A percentile compares a stretch with the other conserved stretches of the same genome.
phyloP scores from a whole-genome alignment of 192 early-diverging fungal genomes.

The Rhizophagus sp. region DNA sequence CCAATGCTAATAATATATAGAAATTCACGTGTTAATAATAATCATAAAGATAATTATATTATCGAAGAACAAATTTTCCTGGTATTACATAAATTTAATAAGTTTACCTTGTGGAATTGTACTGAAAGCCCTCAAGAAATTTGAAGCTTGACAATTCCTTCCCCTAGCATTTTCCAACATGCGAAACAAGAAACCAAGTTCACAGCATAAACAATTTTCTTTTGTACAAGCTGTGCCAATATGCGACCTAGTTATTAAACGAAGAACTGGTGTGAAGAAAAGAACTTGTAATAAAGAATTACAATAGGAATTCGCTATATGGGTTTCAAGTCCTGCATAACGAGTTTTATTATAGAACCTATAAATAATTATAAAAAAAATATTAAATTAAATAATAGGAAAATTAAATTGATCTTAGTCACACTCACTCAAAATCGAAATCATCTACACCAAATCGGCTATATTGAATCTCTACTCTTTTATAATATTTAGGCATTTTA shows the following conservation, averaged over 20 bases:
- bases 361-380: not conserved
- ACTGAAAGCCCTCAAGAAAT: conserved; percentile 83
- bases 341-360: conserved; percentile 87
- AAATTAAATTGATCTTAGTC: not conserved
- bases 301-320: conserved; percentile 87
- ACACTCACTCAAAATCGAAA: conserved; percentile 88
- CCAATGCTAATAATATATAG: conserved; percentile 54
- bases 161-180: conserved; percentile 92
- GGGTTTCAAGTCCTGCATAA: conserved; percentile 89
- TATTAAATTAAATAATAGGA: not conserved
- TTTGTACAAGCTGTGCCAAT: conserved; percentile 64
- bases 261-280: conserved; percentile 67
- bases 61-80: not conserved
- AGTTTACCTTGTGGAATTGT: conserved; percentile 77
- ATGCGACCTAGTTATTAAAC: conserved; percentile 74
- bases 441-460: conserved; percentile 96
- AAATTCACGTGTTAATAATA: not conserved
- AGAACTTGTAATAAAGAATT: conserved; percentile 90
- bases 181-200: conserved; percentile 89
- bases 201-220: conserved; percentile 86
- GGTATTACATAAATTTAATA: not conserved
- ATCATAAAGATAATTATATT: not conserved
- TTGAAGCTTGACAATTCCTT: conserved; percentile 92
- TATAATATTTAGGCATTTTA: conserved; percentile 69
- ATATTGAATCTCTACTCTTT: conserved; percentile 83